Conservation (phyloP, 2,329 filamentous ascomycete genomes). For the Alternaria burnsii region DNA sequence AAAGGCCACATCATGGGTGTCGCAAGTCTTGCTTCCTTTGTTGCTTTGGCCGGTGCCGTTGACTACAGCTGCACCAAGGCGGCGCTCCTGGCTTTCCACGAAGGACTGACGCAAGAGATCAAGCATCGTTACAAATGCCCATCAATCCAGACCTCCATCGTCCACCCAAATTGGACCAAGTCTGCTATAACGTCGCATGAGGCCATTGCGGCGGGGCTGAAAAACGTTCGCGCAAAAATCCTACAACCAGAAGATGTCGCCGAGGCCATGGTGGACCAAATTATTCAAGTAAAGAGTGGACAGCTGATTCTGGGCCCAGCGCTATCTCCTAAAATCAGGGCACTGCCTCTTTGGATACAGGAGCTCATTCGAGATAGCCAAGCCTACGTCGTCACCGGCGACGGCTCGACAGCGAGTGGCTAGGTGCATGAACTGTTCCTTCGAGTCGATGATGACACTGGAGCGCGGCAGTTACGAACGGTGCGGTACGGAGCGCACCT, state of each 20-base stretch:
- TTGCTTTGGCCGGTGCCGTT: slow-evolving; percentile 42
- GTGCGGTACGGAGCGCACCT: slow-evolving; percentile 3
- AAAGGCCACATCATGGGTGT: slow-evolving; percentile 50
- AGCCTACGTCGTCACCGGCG: slow-evolving; percentile 39
- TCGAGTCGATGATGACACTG: slow-evolving; percentile 1
- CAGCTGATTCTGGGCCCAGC: slow-evolving; percentile 52
- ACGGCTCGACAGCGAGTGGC: slow-evolving; percentile 34
- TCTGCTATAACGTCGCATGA: slow-evolving; percentile 49
- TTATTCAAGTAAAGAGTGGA: slow-evolving; percentile 52
- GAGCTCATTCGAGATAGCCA: slow-evolving; percentile 43
- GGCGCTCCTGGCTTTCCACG: slow-evolving; percentile 45
- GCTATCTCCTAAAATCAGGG: slow-evolving; percentile 35
- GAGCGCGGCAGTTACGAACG: neutral
- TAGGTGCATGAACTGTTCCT: slow-evolving; percentile 16
- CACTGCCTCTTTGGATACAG: slow-evolving; percentile 46
- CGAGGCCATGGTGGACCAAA: slow-evolving; percentile 55
- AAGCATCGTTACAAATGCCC: slow-evolving; percentile 54
- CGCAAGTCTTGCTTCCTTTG: slow-evolving; percentile 48
- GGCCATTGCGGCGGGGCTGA: slow-evolving; percentile 42
- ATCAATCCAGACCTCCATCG: slow-evolving; percentile 54
- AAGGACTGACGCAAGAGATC: slow-evolving; percentile 51
- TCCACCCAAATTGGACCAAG: slow-evolving; percentile 55
- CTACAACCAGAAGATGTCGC: slow-evolving; percentile 53
- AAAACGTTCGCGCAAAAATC: slow-evolving; percentile 41
- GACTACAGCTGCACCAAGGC: slow-evolving; percentile 50